These are phyloP conservation scores for Aspergillus kassunensis DNA, from an alignment of 495 filamentous ascomycete species.

Conservation along the genomic window DNA sequence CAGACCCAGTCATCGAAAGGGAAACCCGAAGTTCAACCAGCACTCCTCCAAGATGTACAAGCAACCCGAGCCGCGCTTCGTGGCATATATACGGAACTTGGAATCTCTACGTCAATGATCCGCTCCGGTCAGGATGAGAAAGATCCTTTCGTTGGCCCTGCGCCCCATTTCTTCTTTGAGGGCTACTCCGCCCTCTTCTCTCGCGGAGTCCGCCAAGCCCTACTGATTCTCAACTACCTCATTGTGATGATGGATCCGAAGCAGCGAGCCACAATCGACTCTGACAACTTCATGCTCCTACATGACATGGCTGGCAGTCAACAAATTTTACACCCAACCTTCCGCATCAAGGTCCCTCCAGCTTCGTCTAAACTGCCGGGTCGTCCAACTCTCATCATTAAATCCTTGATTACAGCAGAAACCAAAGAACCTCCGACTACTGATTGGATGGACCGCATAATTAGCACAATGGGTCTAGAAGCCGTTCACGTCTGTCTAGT, in stretches of 20 bases:
- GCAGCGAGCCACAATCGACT: slow-evolving; percentile 18
- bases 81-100: slow-evolving; percentile 27
- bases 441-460: slow-evolving; percentile 29
- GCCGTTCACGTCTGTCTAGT: slow-evolving; percentile 6
- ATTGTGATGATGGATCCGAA: slow-evolving; percentile 24
- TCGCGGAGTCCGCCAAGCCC: slow-evolving; percentile 24
- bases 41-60: slow-evolving; percentile 17
- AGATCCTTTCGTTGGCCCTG: slow-evolving; percentile 24
- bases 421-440: slow-evolving; percentile 20
- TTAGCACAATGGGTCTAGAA: slow-evolving; percentile 27
- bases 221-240: slow-evolving; percentile 25
- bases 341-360: not conserved
- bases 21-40: slow-evolving; percentile 7
- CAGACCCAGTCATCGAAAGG: slow-evolving; percentile 2
- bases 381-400: slow-evolving; percentile 13
- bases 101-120: slow-evolving; percentile 22
- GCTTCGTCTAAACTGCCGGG: slow-evolving; percentile 20
- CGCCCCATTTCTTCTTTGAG: slow-evolving; percentile 24
- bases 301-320: slow-evolving; percentile 4
- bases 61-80: slow-evolving; percentile 24
- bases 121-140: slow-evolving; percentile 19
- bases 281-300: slow-evolving; percentile 15
- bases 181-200: slow-evolving; percentile 22
- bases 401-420: slow-evolving; percentile 23
- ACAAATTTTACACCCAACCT: not conserved